phyloP scores from a whole-genome alignment of 2,329 filamentous ascomycete species.

The Aspergillus versicolor region DNA sequence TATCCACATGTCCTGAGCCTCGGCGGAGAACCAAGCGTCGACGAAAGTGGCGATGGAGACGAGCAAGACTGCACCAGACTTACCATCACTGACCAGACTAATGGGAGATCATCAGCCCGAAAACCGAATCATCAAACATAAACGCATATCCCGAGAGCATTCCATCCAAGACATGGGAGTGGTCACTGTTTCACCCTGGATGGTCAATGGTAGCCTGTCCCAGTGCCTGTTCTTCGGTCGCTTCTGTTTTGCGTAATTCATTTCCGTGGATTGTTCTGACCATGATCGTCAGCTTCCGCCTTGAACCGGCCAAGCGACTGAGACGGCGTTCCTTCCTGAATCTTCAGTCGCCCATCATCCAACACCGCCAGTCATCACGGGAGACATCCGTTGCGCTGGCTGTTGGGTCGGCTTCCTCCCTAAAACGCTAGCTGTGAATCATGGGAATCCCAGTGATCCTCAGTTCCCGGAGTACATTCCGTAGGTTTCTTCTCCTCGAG shows the following conservation, averaged over 20 bases:
- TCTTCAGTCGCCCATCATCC: neutral
- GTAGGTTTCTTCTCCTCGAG: neutral
- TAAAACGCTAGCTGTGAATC: conserved; percentile 4
- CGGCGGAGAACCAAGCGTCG: conserved; percentile 15
- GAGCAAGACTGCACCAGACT: conserved; percentile 2
- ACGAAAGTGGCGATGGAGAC: conserved; percentile 20
- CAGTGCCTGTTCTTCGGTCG: neutral
- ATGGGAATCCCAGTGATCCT: neutral
- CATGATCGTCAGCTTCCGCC: conserved; percentile 3
- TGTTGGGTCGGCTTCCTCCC: neutral
- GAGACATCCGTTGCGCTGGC: conserved; percentile 7
- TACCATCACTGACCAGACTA: neutral
- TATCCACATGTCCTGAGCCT: conserved; percentile 14
- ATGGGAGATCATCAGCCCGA: conserved; percentile 20
- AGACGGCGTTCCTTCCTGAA: neutral
- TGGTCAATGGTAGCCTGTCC: neutral
- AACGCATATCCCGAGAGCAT: neutral
- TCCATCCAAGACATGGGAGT: neutral
- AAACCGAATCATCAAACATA: conserved; percentile 1
- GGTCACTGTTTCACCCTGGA: neutral
- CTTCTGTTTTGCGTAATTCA: conserved; percentile 4
- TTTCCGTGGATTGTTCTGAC: conserved; percentile 2
- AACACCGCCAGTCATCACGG: neutral
- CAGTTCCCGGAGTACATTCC: neutral
- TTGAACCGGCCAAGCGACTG: neutral